Evolutionary conservation across 2,329 filamentous ascomycete species (phyloP), one percentile per base, ranked within the genome.

Genomic region (Periconia macrospinosa): DNA sequence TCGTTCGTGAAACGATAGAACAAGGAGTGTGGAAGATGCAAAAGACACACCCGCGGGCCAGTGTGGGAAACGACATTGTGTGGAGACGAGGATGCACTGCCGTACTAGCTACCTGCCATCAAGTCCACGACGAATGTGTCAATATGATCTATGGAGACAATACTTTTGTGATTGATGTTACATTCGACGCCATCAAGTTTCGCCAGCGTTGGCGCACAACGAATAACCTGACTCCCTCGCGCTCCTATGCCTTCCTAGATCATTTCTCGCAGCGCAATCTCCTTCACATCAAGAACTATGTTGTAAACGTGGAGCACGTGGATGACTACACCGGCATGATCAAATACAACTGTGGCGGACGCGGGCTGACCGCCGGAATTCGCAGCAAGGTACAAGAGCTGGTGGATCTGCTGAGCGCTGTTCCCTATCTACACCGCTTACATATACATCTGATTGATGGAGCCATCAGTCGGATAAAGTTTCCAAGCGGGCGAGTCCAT

Each of bases 291-390:
- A 74, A 68, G 60, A 68, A 73, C 30, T 75, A 77, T 35, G 52
- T 78, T 41, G 62, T 81, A 9, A 75, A 74, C 45, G 70, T 81
- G 2, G 76, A 80, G 63, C 75, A 76, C 49, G 75, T 80, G 23
- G 79, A 81, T 58, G 70, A 72, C 41, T 81, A 81, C 49, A 79
- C 76, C 1, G 79, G 78, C 3, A 79, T 79, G 78, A 77, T 80
- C 55, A 81, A 80, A 59, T 81, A 76, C 60, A 81, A 81, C 57
- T 78, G 76, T n/a, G 69, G 73, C 1, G 79, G 78, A 0, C 63
- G 70, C 23, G 78, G 78, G 1, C 58, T 81, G 37, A 72, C 73
- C 2, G 73, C 75, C 27, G 78, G 78, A 0, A 65, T 81, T 27
- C 56, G 67, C 20, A 61, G 64, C 18, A 76, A 76, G 49, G 75